Evolutionary conservation across 108 stramenopile genomes (phyloP), one percentile per base, ranked within the genome.

Genomic region (Nannochloropsis gaditana): DNA sequence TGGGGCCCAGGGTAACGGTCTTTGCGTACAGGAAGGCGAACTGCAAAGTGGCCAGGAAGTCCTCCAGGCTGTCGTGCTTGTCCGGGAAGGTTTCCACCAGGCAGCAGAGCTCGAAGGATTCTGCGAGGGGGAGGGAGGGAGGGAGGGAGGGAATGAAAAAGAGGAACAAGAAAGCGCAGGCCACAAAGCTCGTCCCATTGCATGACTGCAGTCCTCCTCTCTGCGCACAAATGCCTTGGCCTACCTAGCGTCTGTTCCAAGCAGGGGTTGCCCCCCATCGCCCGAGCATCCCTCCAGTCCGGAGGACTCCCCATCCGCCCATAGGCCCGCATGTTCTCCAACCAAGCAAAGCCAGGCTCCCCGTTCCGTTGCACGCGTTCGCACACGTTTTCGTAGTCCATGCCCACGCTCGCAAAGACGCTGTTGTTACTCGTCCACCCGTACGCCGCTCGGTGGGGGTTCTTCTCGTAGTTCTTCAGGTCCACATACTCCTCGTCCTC

Each of bases 51-150:
- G 41, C 82, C 45, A 85, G 83, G 84, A 80, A 92, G 88, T 92
- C 92, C 21, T 91, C 92, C 15, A 92, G 73, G 85, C 45, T 44
- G 15, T 89, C 90, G 86, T 92, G 92, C 89, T 87, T 90, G 86
- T 82, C 42, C 9, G 92, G 92, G 47, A 92, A 92, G n/a, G 92
- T 92, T 83, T 92, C 92, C 44, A 92, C 92, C 19, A 92, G 85
- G 82, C 91, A 92, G 89, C 92, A 92, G 43, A 92, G 90, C 89
- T 92, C 92, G 86, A 90, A 91, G n/a, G 89, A 90, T 87, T 92
- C 92, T 73, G 59, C 2, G 31, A 31, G 31, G n/a, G 8, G 59
- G 59, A 73, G 6, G 59, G 5, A 73, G 59, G 59, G n/a, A n/a
- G 59, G 59, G n/a, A n/a, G 59, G n/a, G 59, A 73, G 15, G 4